A percentile compares a stretch with the other conserved stretches of the same genome.
Evolutionary conservation across 139 green algal genomes (phyloP).

Genomic region (Astrephomene gubernaculifera): DNA sequence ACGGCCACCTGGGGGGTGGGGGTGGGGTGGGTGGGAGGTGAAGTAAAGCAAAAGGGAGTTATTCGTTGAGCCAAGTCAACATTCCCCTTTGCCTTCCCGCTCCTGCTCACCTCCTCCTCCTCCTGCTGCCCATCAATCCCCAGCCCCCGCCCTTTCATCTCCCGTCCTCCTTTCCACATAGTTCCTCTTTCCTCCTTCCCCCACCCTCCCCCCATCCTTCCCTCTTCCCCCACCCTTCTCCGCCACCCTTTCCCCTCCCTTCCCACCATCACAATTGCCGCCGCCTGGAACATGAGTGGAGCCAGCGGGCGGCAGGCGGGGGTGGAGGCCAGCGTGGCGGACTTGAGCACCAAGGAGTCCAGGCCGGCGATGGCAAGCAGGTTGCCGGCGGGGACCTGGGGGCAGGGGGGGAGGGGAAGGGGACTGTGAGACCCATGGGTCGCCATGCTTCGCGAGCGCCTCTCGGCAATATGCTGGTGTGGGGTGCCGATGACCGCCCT

Average conservation of each 20-base stretch:
- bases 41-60: too few relatives aligned
- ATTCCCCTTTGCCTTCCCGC: background rate
- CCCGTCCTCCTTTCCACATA: too few relatives aligned
- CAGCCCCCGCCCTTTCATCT: background rate
- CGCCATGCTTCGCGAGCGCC: too few relatives aligned
- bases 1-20: constrained; percentile 83
- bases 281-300: constrained; percentile 91
- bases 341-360: constrained; percentile 89
- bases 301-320: constrained; percentile 81
- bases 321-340: constrained; percentile 87
- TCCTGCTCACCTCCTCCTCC: background rate
- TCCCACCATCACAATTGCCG: constrained; percentile 36
- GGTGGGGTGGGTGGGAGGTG: background rate
- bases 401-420: background rate
- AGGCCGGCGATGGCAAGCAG: constrained; percentile 90
- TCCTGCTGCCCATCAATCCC: background rate
- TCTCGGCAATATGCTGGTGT: too few relatives aligned
- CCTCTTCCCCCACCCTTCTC: background rate
- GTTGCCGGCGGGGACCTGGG: constrained; percentile 89
- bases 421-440: background rate
- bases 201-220: background rate
- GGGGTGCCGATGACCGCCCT: too few relatives aligned
- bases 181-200: background rate
- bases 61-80: too few relatives aligned
- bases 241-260: background rate